Evolutionary conservation across 371 early-diverging fungal species (phyloP).

Genomic region (Blastocladiella emersonii): DNA sequence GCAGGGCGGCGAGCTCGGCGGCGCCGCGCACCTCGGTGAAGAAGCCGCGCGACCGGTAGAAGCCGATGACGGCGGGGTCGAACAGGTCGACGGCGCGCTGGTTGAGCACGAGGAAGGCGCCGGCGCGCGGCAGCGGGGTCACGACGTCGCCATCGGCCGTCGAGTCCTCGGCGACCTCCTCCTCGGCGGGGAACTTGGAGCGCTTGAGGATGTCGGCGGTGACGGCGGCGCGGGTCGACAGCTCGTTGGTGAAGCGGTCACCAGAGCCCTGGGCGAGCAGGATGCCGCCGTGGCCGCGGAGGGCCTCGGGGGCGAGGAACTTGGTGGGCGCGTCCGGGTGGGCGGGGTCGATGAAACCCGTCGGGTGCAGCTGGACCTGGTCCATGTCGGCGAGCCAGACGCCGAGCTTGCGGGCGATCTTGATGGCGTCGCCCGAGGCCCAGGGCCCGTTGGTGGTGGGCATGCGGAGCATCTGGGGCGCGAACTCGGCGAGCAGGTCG

Average conservation of each 20-base stretch:
- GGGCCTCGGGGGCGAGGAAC: slow-evolving; percentile 89
- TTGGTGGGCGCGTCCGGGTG: slow-evolving; percentile 78
- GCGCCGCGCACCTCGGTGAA: slow-evolving; percentile 64
- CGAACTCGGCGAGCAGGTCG: slow-evolving; percentile 27
- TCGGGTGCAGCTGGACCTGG: slow-evolving; percentile 94
- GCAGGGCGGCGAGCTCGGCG: slow-evolving; percentile 64
- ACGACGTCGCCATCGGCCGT: not conserved
- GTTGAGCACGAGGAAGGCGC: slow-evolving; percentile 37
- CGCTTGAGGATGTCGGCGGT: slow-evolving; percentile 61
- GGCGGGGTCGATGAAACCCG: slow-evolving; percentile 81
- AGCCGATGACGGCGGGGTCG: slow-evolving; percentile 39
- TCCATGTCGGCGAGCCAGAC: slow-evolving; percentile 84
- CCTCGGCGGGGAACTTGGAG: slow-evolving; percentile 18
- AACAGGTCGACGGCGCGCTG: slow-evolving; percentile 33
- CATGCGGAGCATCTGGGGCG: slow-evolving; percentile 46
- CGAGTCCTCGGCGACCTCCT: slow-evolving; percentile 12
- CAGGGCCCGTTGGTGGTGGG: slow-evolving; percentile 91
- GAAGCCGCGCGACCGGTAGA: slow-evolving; percentile 50
- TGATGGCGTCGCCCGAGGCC: slow-evolving; percentile 91
- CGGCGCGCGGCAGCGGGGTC: slow-evolving; percentile 7
- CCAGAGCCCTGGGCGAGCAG: slow-evolving; percentile 63
- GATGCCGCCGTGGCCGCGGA: slow-evolving; percentile 90
- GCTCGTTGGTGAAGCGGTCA: slow-evolving; percentile 85
- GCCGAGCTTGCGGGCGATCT: slow-evolving; percentile 67
- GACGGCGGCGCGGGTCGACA: slow-evolving; percentile 75